Conservation (phyloP, 2,329 filamentous ascomycete genomes). For the Penicillium sp. region DNA sequence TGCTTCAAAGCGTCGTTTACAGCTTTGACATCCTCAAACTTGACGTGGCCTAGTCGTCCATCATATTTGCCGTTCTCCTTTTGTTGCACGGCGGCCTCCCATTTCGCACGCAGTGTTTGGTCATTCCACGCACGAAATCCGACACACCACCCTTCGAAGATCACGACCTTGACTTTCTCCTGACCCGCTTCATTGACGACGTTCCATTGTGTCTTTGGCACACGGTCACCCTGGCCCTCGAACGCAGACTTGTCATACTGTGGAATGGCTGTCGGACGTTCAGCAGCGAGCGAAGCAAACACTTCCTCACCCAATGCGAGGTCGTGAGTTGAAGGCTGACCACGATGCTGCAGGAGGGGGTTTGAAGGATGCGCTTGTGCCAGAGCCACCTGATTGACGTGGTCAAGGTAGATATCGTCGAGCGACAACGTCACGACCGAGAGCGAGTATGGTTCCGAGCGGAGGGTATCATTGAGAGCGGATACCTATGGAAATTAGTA, state of each 20-base stretch:
- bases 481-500: constrained; percentile 47
- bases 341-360: constrained; percentile 73
- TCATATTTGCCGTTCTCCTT: constrained; percentile 51
- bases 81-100: constrained; percentile 46
- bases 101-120: constrained; percentile 54
- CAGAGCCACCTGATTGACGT: constrained; percentile 64
- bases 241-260: constrained; percentile 81
- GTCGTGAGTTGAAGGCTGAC: constrained; percentile 83
- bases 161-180: constrained; percentile 57
- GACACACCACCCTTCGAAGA: constrained; percentile 90
- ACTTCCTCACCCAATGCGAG: constrained; percentile 61
- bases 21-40: constrained; percentile 55
- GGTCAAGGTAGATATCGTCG: constrained; percentile 84
- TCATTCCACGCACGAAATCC: constrained; percentile 69
- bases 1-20: constrained; percentile 58
- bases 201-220: constrained; percentile 61
- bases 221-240: constrained; percentile 71
- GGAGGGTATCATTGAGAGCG: constrained; percentile 61
- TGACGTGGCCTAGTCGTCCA: constrained; percentile 53
- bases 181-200: constrained; percentile 43
- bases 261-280: constrained; percentile 61
- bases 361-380: constrained; percentile 66
- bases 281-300: constrained; percentile 57
- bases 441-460: constrained; percentile 56
- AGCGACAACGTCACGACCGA: constrained; percentile 72